phyloP scores from a whole-genome alignment of 1,284 basidiomycete species.

The Cystobasidium sp. region DNA sequence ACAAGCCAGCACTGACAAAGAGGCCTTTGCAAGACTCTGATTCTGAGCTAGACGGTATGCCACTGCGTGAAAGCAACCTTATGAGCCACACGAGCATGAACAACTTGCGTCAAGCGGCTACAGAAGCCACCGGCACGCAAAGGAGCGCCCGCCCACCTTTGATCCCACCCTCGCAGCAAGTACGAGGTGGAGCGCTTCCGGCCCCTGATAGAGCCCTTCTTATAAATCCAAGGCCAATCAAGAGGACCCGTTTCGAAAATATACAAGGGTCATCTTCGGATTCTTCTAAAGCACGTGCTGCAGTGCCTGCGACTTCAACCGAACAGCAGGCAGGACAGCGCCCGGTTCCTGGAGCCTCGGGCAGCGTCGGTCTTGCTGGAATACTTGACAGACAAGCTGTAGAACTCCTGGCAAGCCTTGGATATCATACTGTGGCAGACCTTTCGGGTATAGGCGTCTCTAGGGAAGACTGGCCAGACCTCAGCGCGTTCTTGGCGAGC shows the following conservation, averaged over 20 bases:
- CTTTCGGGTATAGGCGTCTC: conserved; percentile 13
- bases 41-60: background rate
- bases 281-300: background rate
- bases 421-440: conserved; percentile 31
- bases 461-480: conserved; percentile 30
- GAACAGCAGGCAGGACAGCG: too few relatives aligned
- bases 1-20: background rate
- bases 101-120: background rate
- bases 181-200: background rate
- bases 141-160: conserved; percentile 14
- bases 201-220: background rate
- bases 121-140: background rate
- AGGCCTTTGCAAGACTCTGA: background rate
- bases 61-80: conserved; percentile 16
- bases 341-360: too few relatives aligned
- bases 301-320: background rate
- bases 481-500: conserved; percentile 1
- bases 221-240: background rate
- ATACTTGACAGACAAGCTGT: background rate
- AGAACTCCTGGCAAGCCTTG: background rate
- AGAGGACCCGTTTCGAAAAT: conserved; percentile 17
- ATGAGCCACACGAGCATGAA: conserved; percentile 29
- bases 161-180: conserved; percentile 7
- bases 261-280: background rate
- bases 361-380: too few relatives aligned